These are phyloP conservation scores for Ogataea methylovora DNA, from an alignment of 805 yeast genomes.

Conservation along the genomic window DNA sequence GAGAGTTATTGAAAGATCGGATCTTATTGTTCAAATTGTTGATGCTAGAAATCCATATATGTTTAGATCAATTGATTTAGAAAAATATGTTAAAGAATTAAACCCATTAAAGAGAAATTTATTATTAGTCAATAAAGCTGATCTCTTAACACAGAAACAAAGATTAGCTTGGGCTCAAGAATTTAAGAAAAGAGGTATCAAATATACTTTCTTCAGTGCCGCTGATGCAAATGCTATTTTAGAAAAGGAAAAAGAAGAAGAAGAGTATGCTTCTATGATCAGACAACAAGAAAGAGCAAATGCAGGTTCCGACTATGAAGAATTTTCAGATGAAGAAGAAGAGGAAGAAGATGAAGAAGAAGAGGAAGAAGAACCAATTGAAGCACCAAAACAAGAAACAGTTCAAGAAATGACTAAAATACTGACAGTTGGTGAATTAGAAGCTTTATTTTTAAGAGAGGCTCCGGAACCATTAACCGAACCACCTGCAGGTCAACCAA, in stretches of 20 bases:
- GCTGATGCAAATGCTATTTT: slow-evolving; percentile 70
- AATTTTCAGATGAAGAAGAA: slow-evolving; percentile 13
- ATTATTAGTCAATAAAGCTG: slow-evolving; percentile 89
- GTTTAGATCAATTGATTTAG: slow-evolving; percentile 82
- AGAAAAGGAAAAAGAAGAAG: slow-evolving; percentile 50
- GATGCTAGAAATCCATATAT: slow-evolving; percentile 93
- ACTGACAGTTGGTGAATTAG: slow-evolving; percentile 77
- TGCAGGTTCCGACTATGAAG: slow-evolving; percentile 12
- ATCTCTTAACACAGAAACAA: slow-evolving; percentile 69
- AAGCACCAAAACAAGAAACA: slow-evolving; percentile 20
- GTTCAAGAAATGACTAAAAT: slow-evolving; percentile 53
- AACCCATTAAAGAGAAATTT: slow-evolving; percentile 72
- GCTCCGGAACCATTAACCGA: slow-evolving; percentile 65
- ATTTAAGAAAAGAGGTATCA: slow-evolving; percentile 59
- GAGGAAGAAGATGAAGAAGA: slow-evolving; percentile 16
- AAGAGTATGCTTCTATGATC: slow-evolving; percentile 18
- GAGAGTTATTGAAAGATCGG: slow-evolving; percentile 96
- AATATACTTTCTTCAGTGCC: slow-evolving; percentile 91
- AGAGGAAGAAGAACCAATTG: slow-evolving; percentile 7
- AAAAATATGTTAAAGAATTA: slow-evolving; percentile 69
- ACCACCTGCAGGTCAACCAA: slow-evolving; percentile 49
- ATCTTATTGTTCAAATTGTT: slow-evolving; percentile 91
- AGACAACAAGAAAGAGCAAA: slow-evolving; percentile 16
- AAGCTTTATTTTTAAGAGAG: slow-evolving; percentile 62
- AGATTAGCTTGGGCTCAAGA: slow-evolving; percentile 83